Conservation (phyloP, 345 rosid species). For the Cardamine chenopodiifolia region DNA sequence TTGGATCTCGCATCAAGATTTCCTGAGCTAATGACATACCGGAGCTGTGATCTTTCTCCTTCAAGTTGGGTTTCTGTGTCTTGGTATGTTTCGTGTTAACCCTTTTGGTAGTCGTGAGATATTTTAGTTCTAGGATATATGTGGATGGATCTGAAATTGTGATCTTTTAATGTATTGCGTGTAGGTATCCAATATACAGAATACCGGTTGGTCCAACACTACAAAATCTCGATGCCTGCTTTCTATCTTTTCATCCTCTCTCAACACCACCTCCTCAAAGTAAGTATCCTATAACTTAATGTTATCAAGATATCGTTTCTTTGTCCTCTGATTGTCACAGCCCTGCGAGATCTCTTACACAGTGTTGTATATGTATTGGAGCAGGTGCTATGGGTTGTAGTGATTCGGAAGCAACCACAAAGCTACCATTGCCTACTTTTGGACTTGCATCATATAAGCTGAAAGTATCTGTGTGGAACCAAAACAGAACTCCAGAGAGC, state of each 20-base stretch:
- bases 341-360: slow-evolving; percentile 14
- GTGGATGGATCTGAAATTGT: neutral
- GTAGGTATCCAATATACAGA: slow-evolving; percentile 84
- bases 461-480: slow-evolving; percentile 73
- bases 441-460: slow-evolving; percentile 88
- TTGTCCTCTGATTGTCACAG: slow-evolving; percentile 6
- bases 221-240: slow-evolving; percentile 92
- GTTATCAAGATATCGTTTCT: neutral
- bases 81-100: slow-evolving; percentile 53
- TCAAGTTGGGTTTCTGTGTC: slow-evolving; percentile 97
- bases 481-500: slow-evolving; percentile 53
- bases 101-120: neutral
- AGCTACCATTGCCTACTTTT: slow-evolving; percentile 64
- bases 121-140: neutral
- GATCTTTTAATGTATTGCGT: neutral
- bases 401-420: slow-evolving; percentile 47
- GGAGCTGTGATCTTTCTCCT: slow-evolving; percentile 79
- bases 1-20: slow-evolving; percentile 71
- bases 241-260: slow-evolving; percentile 75
- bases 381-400: slow-evolving; percentile 46
- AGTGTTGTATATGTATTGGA: slow-evolving; percentile 8
- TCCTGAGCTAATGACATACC: slow-evolving; percentile 69
- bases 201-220: slow-evolving; percentile 85
- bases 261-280: slow-evolving; percentile 53
- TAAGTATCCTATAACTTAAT: slow-evolving; percentile 30